Evolutionary conservation across 768 basidiomycete species (phyloP).

Genomic region (Xerocomus brunneocitrinus): DNA sequence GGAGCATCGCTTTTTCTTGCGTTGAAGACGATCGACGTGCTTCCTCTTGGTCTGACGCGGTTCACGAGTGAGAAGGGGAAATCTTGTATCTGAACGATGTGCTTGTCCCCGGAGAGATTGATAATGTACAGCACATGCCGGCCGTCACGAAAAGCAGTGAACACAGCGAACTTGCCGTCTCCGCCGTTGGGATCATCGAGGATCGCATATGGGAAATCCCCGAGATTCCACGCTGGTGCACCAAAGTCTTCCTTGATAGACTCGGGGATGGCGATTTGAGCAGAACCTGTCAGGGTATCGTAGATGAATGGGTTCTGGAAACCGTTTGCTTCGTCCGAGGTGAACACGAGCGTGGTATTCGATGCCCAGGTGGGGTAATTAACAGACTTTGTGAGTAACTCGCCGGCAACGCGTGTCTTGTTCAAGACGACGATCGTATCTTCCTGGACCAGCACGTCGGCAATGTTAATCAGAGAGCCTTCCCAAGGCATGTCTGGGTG

Average conservation of each 20-base stretch:
- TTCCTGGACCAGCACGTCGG: conserved; percentile 34
- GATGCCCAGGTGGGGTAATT: conserved; percentile 58
- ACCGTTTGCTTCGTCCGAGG: conserved; percentile 54
- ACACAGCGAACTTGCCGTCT: conserved; percentile 23
- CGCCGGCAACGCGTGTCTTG: conserved; percentile 46
- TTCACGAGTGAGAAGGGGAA: conserved; percentile 33
- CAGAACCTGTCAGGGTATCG: conserved; percentile 30
- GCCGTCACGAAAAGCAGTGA: conserved; percentile 31
- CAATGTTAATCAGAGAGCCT: conserved; percentile 52
- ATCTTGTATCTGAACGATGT: conserved; percentile 21
- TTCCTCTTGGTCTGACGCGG: conserved; percentile 22
- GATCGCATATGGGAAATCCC: conserved; percentile 43
- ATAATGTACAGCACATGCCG: conserved; percentile 34
- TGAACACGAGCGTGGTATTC: conserved; percentile 55
- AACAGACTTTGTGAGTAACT: conserved; percentile 46
- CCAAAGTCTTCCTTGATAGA: conserved; percentile 55
- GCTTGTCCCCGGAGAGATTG: conserved; percentile 22
- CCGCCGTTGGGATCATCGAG: conserved; percentile 31
- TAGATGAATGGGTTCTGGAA: conserved; percentile 67
- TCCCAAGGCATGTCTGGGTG: conserved; percentile 76
- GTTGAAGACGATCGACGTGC: conserved; percentile 30
- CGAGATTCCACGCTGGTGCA: conserved; percentile 52
- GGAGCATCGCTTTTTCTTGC: conserved; percentile 32
- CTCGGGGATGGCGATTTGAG: conserved; percentile 29
- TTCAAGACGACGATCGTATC: conserved; percentile 36